Conservation (phyloP, 148 eudicot genomes). For the Pouteria glomerata region DNA sequence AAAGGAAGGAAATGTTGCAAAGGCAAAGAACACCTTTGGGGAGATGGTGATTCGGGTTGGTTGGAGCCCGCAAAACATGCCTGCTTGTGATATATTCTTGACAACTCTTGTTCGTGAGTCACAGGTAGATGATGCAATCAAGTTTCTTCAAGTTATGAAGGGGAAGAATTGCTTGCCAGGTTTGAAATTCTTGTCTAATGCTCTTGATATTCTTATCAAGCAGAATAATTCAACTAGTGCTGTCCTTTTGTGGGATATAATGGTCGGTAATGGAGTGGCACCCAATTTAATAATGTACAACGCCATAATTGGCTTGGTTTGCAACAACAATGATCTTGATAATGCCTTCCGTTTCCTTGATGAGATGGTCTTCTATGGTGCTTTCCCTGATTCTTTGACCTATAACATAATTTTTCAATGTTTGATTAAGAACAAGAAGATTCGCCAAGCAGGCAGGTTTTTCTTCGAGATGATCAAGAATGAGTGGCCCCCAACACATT, state of each 20-base stretch:
- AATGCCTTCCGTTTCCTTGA: constrained; percentile 70
- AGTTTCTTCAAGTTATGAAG: constrained; percentile 74
- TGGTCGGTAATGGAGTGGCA: constrained; percentile 53
- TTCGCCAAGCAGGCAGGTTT: constrained; percentile 56
- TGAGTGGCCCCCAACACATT: constrained; percentile 55
- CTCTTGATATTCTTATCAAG: constrained; percentile 62
- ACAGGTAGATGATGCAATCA: constrained; percentile 55
- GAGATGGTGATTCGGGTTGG: constrained; percentile 89
- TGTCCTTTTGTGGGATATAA: constrained; percentile 63
- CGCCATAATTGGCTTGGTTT: constrained; percentile 62
- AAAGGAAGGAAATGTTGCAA: constrained; percentile 58
- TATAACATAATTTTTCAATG: constrained; percentile 78
- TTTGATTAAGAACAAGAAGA: constrained; percentile 59
- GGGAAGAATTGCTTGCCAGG: constrained; percentile 77
- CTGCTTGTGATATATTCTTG: constrained; percentile 72
- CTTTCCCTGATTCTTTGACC: constrained; percentile 63
- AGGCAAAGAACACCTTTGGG: constrained; percentile 72
- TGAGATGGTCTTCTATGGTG: constrained; percentile 64
- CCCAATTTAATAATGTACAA: constrained; percentile 68
- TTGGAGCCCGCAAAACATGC: constrained; percentile 52
- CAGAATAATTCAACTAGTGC: constrained; percentile 59
- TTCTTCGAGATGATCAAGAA: constrained; percentile 77
- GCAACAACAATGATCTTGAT: constrained; percentile 55
- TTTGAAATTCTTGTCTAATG: constrained; percentile 70
- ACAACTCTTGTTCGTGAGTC: constrained; percentile 57